These are phyloP conservation scores for Monosporascus ibericus DNA, from an alignment of 2,329 filamentous ascomycete species.

Conservation along the genomic window DNA sequence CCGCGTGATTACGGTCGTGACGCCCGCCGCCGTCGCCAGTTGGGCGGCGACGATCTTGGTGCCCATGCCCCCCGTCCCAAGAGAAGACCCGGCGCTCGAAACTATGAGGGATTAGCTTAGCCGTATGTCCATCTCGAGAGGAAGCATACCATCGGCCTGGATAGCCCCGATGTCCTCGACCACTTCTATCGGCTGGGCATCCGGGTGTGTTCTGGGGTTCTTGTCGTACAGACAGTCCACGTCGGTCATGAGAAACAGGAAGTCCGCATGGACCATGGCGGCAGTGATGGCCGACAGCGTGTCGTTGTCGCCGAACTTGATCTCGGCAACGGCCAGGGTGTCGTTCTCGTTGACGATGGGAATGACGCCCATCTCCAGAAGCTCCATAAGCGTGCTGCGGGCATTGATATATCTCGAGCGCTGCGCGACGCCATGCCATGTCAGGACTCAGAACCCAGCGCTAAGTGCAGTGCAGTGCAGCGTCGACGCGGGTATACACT, in stretches of 20 bases:
- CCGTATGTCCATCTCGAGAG: background rate
- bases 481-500: conserved; percentile 20
- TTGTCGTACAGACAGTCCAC: conserved; percentile 97
- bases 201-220: conserved; percentile 79
- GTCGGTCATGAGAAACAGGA: conserved; percentile 97
- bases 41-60: conserved; percentile 95
- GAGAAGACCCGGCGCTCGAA: conserved; percentile 77
- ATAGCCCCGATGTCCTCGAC: conserved; percentile 82
- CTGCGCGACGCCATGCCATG: conserved; percentile 32
- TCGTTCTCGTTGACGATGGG: conserved; percentile 99
- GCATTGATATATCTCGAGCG: conserved; percentile 93
- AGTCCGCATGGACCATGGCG: conserved; percentile 94
- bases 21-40: conserved; percentile 86
- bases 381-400: conserved; percentile 86
- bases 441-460: background rate
- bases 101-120: conserved; percentile 41
- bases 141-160: conserved; percentile 63
- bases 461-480: too few relatives aligned
- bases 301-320: conserved; percentile 99
- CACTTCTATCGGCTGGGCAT: conserved; percentile 85
- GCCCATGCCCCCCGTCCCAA: conserved; percentile 94
- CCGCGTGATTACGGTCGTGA: conserved; percentile 91
- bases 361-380: conserved; percentile 91
- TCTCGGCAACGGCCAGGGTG: conserved; percentile 92
- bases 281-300: conserved; percentile 94